Conservation (phyloP, 116 monocot genomes). For the Iris pallida region DNA sequence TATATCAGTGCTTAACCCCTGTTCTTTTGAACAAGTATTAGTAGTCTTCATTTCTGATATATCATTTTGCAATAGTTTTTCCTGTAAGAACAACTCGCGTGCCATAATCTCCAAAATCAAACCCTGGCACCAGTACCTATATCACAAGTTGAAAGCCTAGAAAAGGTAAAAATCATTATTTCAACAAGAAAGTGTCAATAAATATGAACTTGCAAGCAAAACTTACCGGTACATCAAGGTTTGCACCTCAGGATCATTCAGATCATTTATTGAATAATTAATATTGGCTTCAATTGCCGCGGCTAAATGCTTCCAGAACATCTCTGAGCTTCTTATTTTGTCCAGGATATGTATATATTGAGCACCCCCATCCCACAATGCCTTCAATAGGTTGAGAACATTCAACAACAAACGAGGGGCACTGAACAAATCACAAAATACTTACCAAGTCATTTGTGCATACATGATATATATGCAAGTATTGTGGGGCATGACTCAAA, state of each 20-base stretch:
- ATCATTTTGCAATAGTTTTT: slow-evolving; percentile 29
- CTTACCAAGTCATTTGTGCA: not conserved
- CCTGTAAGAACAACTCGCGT: slow-evolving; percentile 63
- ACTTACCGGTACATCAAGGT: slow-evolving; percentile 43
- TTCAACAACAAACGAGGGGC: slow-evolving; percentile 45
- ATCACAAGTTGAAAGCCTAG: slow-evolving; percentile 1
- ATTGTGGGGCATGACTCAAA: no score
- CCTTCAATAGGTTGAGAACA: slow-evolving; percentile 64
- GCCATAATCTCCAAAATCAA: slow-evolving; percentile 61
- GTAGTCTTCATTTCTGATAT: slow-evolving; percentile 18
- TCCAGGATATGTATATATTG: slow-evolving; percentile 57
- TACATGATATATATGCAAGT: no score
- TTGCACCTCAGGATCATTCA: slow-evolving; percentile 24
- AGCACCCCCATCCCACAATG: slow-evolving; percentile 73
- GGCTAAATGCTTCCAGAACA: slow-evolving; percentile 65
- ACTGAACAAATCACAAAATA: slow-evolving; percentile 28
- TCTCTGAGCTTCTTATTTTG: slow-evolving; percentile 43
- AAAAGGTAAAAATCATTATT: not conserved
- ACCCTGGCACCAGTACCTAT: slow-evolving; percentile 65
- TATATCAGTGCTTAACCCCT: slow-evolving; percentile 1
- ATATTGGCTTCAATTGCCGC: slow-evolving; percentile 20
- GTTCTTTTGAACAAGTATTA: slow-evolving; percentile 14
- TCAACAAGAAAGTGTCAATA: not conserved
- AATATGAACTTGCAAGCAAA: not conserved
- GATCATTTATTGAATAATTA: slow-evolving; percentile 12